Conservation (phyloP, 805 yeast species). For the Zygoascus biomembranicola region DNA sequence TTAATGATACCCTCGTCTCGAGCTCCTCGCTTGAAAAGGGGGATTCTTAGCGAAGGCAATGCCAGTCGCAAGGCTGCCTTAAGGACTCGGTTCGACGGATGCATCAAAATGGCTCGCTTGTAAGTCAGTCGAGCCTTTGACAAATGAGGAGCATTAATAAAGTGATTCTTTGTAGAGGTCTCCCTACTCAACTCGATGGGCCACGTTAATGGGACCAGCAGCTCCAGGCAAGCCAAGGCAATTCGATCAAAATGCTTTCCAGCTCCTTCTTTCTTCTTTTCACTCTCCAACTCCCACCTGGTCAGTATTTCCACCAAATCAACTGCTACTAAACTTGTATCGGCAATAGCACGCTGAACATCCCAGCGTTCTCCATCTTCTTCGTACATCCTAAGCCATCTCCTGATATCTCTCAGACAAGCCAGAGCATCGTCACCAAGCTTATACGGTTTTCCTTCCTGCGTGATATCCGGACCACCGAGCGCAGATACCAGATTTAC, state of each 20-base stretch:
- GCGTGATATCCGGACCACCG: conserved; percentile 76
- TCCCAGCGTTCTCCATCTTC: conserved; percentile 61
- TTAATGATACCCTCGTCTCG: conserved; percentile 68
- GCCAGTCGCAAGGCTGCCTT: conserved; percentile 64
- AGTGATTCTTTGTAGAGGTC: conserved; percentile 51
- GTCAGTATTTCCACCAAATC: conserved; percentile 70
- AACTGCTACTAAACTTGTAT: conserved; percentile 59
- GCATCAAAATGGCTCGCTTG: conserved; percentile 57
- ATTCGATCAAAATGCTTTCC: conserved; percentile 45
- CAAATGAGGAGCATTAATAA: conserved; percentile 48
- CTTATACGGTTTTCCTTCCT: conserved; percentile 48
- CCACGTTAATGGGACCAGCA: conserved; percentile 79
- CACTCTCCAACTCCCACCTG: conserved; percentile 50
- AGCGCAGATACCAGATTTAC: conserved; percentile 77
- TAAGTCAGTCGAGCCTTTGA: conserved; percentile 61
- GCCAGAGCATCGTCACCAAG: conserved; percentile 84
- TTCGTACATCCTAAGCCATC: conserved; percentile 83
- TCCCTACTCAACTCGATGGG: conserved; percentile 60
- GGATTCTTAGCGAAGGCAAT: conserved; percentile 37
- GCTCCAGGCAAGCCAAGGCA: conserved; percentile 65
- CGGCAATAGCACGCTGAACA: conserved; percentile 84
- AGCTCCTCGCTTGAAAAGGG: conserved; percentile 43
- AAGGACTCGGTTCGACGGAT: conserved; percentile 52
- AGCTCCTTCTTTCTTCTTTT: conserved; percentile 6
- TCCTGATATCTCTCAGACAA: conserved; percentile 77